Conservation (phyloP, 164 flowering plant genomes). For the Houttuynia cordata region DNA sequence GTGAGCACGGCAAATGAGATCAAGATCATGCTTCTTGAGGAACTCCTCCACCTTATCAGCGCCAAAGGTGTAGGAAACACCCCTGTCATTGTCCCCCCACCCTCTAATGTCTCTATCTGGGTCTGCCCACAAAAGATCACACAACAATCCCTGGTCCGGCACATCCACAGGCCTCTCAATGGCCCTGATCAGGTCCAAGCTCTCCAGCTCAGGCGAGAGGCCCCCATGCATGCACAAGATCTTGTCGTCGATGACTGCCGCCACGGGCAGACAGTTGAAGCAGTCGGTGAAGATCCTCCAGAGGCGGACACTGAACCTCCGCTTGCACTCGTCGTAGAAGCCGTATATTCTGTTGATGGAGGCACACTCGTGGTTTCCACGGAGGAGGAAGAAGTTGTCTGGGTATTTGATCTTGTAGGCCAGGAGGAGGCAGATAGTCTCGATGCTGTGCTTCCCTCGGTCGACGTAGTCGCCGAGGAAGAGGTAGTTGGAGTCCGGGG, state of each 20-base stretch:
- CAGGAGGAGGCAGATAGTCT: slow-evolving; percentile 44
- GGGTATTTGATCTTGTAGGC: slow-evolving; percentile 46
- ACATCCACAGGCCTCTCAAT: slow-evolving; percentile 44
- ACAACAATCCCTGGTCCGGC: slow-evolving; percentile 43
- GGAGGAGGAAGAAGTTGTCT: slow-evolving; percentile 40
- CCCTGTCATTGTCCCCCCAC: slow-evolving; percentile 53
- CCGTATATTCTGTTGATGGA: slow-evolving; percentile 52
- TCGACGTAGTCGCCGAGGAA: slow-evolving; percentile 58
- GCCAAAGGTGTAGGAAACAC: slow-evolving; percentile 47
- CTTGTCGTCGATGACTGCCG: slow-evolving; percentile 41
- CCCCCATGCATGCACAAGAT: slow-evolving; percentile 55
- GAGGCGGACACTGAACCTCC: slow-evolving; percentile 39
- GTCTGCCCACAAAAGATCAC: slow-evolving; percentile 50
- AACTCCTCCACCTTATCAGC: slow-evolving; percentile 43
- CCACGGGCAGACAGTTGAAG: slow-evolving; percentile 49
- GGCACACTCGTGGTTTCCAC: slow-evolving; percentile 57
- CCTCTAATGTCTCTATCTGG: slow-evolving; percentile 39
- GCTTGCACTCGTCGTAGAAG: slow-evolving; percentile 51
- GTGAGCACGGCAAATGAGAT: slow-evolving; percentile 52
- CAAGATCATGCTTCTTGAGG: slow-evolving; percentile 42
- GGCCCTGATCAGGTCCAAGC: slow-evolving; percentile 32
- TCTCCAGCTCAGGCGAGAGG: slow-evolving; percentile 37
- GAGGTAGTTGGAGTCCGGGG: slow-evolving; percentile 44
- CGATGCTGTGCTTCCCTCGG: slow-evolving; percentile 50
- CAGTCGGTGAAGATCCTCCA: slow-evolving; percentile 44